These are phyloP conservation scores for Magnusiomyces clavatus DNA, from an alignment of 1,139 yeast genomes.

Conservation along the genomic window DNA sequence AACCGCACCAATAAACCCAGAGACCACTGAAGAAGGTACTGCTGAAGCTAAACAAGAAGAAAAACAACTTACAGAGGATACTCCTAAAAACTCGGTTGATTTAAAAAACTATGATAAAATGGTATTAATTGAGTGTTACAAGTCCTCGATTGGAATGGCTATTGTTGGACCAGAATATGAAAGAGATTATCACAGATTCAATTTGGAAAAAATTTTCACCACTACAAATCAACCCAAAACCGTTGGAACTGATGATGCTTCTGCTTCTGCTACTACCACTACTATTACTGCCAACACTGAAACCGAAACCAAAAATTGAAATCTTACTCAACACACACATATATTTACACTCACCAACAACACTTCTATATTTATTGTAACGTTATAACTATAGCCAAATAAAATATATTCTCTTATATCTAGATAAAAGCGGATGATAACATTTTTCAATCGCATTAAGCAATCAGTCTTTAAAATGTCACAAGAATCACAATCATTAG, in stretches of 20 bases:
- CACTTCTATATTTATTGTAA: no score
- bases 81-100: conserved; percentile 45
- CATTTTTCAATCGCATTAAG: no score
- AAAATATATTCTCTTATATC: no score
- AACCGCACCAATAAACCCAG: conserved; percentile 14
- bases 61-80: not conserved
- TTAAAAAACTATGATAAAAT: conserved; percentile 72
- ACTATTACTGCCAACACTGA: not conserved
- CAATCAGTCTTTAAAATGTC: no score
- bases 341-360: no score
- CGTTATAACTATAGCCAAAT: no score
- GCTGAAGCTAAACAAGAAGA: not conserved
- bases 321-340: no score
- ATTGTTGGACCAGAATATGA: conserved; percentile 4
- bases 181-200: conserved; percentile 2
- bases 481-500: no score
- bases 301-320: not conserved
- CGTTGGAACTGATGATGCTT: not conserved
- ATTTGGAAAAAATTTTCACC: conserved; percentile 7
- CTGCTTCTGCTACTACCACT: no score
- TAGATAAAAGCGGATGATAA: no score
- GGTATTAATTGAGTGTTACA: conserved; percentile 79
- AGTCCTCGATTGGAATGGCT: conserved; percentile 23
- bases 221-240: not conserved
- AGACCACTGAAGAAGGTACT: conserved; percentile 35